A percentile compares a stretch with the other conserved stretches of the same genome.
These are phyloP conservation scores for Davidsoniella virescens DNA, from an alignment of 2,329 filamentous ascomycete genomes.

Conservation along the genomic window DNA sequence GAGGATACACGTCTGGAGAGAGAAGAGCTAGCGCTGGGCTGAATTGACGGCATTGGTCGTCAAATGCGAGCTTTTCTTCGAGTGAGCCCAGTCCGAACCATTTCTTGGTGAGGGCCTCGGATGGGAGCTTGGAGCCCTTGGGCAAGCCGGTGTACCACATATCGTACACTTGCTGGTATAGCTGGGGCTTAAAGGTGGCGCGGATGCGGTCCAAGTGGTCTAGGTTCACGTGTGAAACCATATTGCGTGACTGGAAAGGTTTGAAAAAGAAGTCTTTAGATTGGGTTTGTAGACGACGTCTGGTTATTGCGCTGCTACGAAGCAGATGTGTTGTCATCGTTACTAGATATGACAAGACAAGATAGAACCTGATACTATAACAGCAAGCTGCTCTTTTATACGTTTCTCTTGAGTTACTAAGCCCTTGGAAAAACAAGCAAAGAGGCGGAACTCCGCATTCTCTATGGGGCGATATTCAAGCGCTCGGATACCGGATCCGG, in stretches of 20 bases:
- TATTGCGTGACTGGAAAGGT: too few species aligned
- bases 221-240: too few species aligned
- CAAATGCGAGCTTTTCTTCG: conserved; percentile 5
- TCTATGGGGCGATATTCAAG: too few species aligned
- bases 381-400: too few species aligned
- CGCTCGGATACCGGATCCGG: too few species aligned
- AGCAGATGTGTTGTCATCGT: not conserved
- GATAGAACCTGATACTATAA: too few species aligned
- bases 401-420: too few species aligned
- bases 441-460: too few species aligned
- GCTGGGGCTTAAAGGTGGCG: conserved; percentile 7
- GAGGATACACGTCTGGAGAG: conserved; percentile 15
- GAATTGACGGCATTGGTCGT: conserved; percentile 7
- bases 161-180: conserved; percentile 5
- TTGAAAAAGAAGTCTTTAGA: too few species aligned
- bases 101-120: not conserved
- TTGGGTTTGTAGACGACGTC: too few species aligned
- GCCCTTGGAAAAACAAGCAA: too few species aligned
- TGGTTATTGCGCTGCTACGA: too few species aligned
- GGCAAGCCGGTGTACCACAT: conserved; percentile 12
- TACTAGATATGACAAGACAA: not conserved
- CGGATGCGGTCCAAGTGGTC: conserved; percentile 1
- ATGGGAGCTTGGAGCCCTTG: not conserved
- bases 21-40: not conserved
- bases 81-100: conserved; percentile 11